Evolutionary conservation across 768 basidiomycete species (phyloP).

Genomic region (Suillus cothurnatus): DNA sequence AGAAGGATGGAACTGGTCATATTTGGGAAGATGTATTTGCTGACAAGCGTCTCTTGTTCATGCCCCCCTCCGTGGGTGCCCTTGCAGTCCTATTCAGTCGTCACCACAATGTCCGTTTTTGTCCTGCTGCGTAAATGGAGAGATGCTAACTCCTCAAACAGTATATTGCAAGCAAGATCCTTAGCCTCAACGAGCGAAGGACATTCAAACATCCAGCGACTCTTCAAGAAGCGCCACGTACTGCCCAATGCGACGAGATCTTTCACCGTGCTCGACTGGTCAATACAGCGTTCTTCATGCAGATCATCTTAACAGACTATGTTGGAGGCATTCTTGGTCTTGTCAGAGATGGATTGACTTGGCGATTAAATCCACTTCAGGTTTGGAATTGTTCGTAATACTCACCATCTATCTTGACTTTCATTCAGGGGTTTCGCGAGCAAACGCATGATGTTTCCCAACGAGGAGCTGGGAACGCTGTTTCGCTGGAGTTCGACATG

Average conservation of each 20-base stretch:
- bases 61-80: conserved; percentile 74
- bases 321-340: conserved; percentile 75
- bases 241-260: conserved; percentile 72
- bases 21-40: conserved; percentile 74
- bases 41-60: conserved; percentile 61
- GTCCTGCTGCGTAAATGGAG: not conserved
- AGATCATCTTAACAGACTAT: conserved; percentile 71
- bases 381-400: conserved; percentile 32
- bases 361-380: conserved; percentile 71
- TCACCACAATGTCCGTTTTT: conserved; percentile 67
- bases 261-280: conserved; percentile 74
- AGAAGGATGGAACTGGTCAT: conserved; percentile 64
- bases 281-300: conserved; percentile 73
- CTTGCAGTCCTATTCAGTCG: conserved; percentile 69
- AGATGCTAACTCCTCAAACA: conserved; percentile 30
- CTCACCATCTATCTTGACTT: not conserved
- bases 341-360: conserved; percentile 59
- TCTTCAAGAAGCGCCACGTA: conserved; percentile 22
- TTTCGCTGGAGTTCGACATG: conserved; percentile 75
- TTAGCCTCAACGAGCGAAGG: conserved; percentile 67
- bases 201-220: conserved; percentile 37
- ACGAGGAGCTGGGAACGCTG: conserved; percentile 74
- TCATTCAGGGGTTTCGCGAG: conserved; percentile 50
- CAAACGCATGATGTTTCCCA: conserved; percentile 53
- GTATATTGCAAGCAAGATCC: conserved; percentile 69